Conservation (phyloP, 345 rosid species). For the Citrus mangshanensis region DNA sequence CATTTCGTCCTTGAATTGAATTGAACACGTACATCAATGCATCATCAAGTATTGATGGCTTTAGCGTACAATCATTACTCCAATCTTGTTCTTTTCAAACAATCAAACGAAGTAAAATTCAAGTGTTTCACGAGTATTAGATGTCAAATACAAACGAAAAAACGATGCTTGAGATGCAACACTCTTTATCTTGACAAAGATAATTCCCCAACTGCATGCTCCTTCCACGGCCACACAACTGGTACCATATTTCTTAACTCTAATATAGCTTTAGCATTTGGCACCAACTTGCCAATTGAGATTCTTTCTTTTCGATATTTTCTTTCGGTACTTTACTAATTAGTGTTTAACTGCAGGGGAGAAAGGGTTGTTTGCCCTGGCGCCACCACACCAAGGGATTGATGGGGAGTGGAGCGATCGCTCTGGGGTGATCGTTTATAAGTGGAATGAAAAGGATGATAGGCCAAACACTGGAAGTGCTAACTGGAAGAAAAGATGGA, state of each 20-base stretch:
- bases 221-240: conserved; percentile 59
- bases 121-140: not conserved
- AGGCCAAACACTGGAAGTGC: conserved; percentile 48
- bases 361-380: conserved; percentile 48
- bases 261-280: too few species aligned
- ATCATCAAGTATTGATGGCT: conserved; percentile 4
- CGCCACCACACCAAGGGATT: conserved; percentile 67
- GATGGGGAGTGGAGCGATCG: conserved; percentile 60
- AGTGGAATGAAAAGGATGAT: conserved; percentile 47
- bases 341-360: conserved; percentile 30
- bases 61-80: not conserved
- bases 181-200: conserved; percentile 37
- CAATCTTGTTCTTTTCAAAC: not conserved
- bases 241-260: conserved; percentile 22
- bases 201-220: conserved; percentile 53
- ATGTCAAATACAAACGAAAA: conserved; percentile 23
- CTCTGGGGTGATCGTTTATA: conserved; percentile 57
- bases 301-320: too few species aligned
- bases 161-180: conserved; percentile 53
- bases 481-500: conserved; percentile 61
- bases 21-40: too few species aligned
- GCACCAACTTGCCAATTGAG: too few species aligned
- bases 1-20: not conserved
- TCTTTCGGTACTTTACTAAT: too few species aligned
- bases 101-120: not conserved